phyloP scores from a whole-genome alignment of 768 basidiomycete species.

The Baorangia bicolor region DNA sequence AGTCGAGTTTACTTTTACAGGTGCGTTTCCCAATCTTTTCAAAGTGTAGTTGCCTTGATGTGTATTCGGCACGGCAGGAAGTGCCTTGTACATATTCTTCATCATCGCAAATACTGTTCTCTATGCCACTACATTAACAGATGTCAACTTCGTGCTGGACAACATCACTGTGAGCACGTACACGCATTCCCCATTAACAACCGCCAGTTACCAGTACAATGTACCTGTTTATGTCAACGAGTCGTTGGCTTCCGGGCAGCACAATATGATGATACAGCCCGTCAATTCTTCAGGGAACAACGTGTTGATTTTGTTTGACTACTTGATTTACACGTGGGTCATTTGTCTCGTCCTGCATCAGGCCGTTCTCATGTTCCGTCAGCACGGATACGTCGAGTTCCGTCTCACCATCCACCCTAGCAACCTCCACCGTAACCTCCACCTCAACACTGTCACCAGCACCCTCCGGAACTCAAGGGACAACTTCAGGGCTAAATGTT shows the following conservation, averaged over 20 bases:
- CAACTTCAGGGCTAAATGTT: not conserved
- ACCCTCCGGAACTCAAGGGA: not conserved
- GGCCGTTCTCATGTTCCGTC: not conserved
- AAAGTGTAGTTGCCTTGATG: not conserved
- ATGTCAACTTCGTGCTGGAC: constrained; percentile 10
- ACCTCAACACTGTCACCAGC: too few species aligned
- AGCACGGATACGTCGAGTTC: constrained; percentile 4
- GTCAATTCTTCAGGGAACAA: not conserved
- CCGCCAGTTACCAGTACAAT: constrained; percentile 10
- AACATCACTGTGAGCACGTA: not conserved
- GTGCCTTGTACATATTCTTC: constrained; percentile 16
- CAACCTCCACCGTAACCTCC: too few species aligned
- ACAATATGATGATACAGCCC: constrained; percentile 9
- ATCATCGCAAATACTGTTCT: constrained; percentile 8
- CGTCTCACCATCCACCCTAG: not conserved
- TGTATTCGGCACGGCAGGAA: constrained; percentile 1
- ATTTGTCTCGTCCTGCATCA: not conserved
- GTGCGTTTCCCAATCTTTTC: not conserved
- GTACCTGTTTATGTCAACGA: constrained; percentile 9
- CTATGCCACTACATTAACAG: not conserved
- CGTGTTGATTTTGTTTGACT: too few species aligned
- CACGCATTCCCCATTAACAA: not conserved
- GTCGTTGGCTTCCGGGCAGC: not conserved
- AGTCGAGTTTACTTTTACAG: constrained; percentile 9
- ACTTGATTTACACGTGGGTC: constrained; percentile 17